phyloP scores from a whole-genome alignment of 345 rosid species.

The Linum tenue region DNA sequence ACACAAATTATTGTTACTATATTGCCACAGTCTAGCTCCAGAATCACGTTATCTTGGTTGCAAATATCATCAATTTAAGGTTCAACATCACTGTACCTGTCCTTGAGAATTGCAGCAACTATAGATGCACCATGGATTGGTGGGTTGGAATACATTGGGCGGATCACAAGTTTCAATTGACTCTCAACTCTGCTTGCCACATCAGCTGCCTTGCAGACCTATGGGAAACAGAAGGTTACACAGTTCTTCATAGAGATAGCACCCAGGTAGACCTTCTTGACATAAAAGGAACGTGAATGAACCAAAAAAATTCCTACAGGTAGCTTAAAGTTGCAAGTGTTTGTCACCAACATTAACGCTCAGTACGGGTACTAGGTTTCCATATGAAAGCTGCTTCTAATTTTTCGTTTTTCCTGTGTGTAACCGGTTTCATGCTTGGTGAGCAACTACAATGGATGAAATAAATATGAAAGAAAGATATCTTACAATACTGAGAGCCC shows the following conservation, averaged over 20 bases:
- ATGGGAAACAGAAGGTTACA: slow-evolving; percentile 10
- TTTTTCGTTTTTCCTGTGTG: neutral
- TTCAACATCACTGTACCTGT: slow-evolving; percentile 30
- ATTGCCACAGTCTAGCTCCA: neutral
- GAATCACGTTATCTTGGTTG: neutral
- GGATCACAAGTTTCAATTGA: slow-evolving; percentile 78
- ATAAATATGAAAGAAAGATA: neutral
- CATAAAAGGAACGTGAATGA: neutral
- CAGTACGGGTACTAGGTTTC: too few relatives aligned
- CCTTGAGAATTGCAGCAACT: slow-evolving; percentile 60
- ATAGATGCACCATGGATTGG: slow-evolving; percentile 90
- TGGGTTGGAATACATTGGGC: slow-evolving; percentile 91
- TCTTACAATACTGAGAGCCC: slow-evolving; percentile 94
- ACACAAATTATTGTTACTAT: too few relatives aligned
- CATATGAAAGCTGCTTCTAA: neutral
- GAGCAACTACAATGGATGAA: neutral
- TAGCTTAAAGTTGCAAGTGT: neutral
- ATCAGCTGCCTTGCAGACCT: slow-evolving; percentile 84
- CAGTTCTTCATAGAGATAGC: neutral
- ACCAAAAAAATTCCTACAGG: neutral
- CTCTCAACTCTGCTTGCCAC: slow-evolving; percentile 71
- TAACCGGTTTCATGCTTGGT: neutral
- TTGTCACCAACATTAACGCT: neutral
- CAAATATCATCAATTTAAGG: neutral
- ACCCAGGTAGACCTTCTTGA: neutral